phyloP scores from a whole-genome alignment of 2,329 filamentous ascomycete genomes.

The Chalaropsis ovoidea region DNA sequence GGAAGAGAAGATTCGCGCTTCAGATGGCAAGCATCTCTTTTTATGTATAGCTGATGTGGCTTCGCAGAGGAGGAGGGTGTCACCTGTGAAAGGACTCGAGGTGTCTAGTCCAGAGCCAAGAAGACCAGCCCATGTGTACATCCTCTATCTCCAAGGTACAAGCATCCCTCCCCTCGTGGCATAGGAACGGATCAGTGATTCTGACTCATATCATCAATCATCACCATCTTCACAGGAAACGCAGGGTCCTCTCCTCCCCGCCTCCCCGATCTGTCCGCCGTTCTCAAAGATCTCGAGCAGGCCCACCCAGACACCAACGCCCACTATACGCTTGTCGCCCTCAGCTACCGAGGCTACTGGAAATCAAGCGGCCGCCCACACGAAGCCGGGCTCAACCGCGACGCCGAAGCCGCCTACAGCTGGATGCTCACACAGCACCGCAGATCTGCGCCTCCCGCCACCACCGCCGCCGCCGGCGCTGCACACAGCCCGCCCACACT shows the following conservation, averaged over 20 bases:
- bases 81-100: constrained; percentile 10
- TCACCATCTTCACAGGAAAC: constrained; percentile 39
- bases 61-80: constrained; percentile 15
- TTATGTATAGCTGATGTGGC: constrained; percentile 45
- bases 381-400: constrained; percentile 58
- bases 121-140: constrained; percentile 35
- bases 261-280: constrained; percentile 46
- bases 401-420: constrained; percentile 52
- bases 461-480: constrained; percentile 17
- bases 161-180: constrained; percentile 17
- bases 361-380: constrained; percentile 61
- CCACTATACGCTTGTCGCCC: constrained; percentile 42
- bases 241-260: constrained; percentile 49
- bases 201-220: not conserved
- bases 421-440: constrained; percentile 47
- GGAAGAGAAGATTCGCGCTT: constrained; percentile 49
- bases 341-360: constrained; percentile 67
- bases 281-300: constrained; percentile 40
- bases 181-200: not conserved
- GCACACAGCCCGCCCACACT: constrained; percentile 33
- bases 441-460: constrained; percentile 4
- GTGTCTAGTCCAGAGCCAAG: constrained; percentile 22
- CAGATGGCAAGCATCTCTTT: constrained; percentile 56
- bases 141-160: constrained; percentile 49
- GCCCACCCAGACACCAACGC: constrained; percentile 31